Conservation (phyloP, 768 basidiomycete genomes). For the Kwoniella bestiolae region DNA sequence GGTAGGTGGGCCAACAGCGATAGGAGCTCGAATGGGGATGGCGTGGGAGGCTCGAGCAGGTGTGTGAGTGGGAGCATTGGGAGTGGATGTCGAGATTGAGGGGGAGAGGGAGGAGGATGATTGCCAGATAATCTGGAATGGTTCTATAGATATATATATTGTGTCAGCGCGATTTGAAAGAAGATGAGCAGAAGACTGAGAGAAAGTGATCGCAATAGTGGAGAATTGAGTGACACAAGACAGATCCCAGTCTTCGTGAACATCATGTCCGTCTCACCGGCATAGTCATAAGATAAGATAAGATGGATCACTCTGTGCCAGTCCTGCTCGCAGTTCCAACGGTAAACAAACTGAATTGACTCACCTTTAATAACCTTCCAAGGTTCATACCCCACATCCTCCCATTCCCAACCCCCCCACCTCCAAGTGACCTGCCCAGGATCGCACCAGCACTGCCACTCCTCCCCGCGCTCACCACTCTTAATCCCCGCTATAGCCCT, state of each 20-base stretch:
- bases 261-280: too few species aligned
- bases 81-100: conserved; percentile 15
- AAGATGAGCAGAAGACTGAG: too few species aligned
- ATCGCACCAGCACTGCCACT: conserved; percentile 59
- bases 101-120: conserved; percentile 30
- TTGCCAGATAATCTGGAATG: conserved; percentile 53
- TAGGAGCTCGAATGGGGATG: conserved; percentile 54
- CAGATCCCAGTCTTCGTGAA: too few species aligned
- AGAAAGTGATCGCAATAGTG: too few species aligned
- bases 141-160: conserved; percentile 33
- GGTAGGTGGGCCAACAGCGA: conserved; percentile 51
- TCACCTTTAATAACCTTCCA: conserved; percentile 46
- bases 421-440: conserved; percentile 55
- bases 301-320: too few species aligned
- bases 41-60: conserved; percentile 45
- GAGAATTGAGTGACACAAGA: too few species aligned
- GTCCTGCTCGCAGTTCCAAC: background rate
- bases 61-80: conserved; percentile 21
- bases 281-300: too few species aligned
- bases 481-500: conserved; percentile 31
- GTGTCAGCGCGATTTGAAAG: background rate
- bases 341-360: conserved; percentile 16
- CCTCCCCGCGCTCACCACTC: conserved; percentile 26
- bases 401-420: conserved; percentile 57
- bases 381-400: conserved; percentile 53